These are phyloP conservation scores for Perkinsus olseni DNA, from an alignment of 169 alveolate species.

Conservation along the genomic window DNA sequence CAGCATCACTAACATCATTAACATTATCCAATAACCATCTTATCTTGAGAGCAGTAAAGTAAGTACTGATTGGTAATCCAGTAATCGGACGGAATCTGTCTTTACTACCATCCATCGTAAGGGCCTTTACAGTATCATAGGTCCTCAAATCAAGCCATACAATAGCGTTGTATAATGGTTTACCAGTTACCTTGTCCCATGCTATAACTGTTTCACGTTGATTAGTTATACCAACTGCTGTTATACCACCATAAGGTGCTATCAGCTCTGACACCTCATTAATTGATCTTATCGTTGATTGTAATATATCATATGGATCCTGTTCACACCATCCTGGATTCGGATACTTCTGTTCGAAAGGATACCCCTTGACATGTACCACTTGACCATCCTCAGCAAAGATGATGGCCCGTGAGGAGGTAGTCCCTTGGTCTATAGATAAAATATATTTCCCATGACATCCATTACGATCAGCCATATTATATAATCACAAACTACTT, in stretches of 20 bases:
- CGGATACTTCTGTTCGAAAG: slow-evolving; percentile 4
- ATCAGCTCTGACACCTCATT: not conserved
- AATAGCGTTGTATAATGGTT: slow-evolving; percentile 78
- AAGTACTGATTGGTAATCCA: slow-evolving; percentile 78
- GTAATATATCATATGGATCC: not conserved
- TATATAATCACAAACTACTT: not conserved
- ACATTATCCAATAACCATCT: slow-evolving; percentile 6
- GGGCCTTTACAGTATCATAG: slow-evolving; percentile 47
- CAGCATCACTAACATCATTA: not conserved
- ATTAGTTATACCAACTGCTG: slow-evolving; percentile 63
- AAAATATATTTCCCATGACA: not conserved
- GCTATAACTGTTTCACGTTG: slow-evolving; percentile 68
- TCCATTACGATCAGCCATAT: not conserved
- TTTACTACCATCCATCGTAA: slow-evolving; percentile 36
- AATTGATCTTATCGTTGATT: not conserved
- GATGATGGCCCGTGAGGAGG: not conserved
- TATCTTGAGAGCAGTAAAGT: slow-evolving; percentile 60
- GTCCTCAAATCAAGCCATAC: slow-evolving; percentile 86
- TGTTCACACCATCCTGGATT: slow-evolving; percentile 15
- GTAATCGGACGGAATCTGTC: slow-evolving; percentile 58
- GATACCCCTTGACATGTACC: not conserved
- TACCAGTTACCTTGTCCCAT: slow-evolving; percentile 66
- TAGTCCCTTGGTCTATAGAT: slow-evolving; percentile 5
- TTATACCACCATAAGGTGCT: slow-evolving; percentile 6
- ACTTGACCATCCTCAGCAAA: not conserved